These are phyloP conservation scores for Stylosanthes scabra DNA, from an alignment of 331 rosid genomes.

Conservation along the genomic window DNA sequence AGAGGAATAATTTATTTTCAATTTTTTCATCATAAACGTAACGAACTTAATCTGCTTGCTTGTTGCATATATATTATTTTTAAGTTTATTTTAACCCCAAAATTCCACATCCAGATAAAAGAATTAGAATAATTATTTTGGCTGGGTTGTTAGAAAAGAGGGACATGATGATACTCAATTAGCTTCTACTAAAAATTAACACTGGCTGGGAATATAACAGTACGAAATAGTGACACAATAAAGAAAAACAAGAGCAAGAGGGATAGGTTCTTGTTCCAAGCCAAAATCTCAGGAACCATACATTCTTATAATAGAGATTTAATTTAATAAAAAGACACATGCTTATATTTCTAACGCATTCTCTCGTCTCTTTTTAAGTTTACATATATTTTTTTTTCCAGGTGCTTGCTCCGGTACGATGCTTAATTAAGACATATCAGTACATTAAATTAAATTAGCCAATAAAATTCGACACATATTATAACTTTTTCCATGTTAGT, in stretches of 20 bases:
- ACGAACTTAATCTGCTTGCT: too few species aligned
- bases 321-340: too few species aligned
- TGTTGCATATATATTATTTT: too few species aligned
- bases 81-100: background rate
- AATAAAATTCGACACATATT: too few species aligned
- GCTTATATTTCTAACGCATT: too few species aligned
- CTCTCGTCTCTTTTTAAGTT: too few species aligned
- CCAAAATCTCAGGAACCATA: background rate
- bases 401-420: too few species aligned
- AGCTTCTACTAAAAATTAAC: background rate
- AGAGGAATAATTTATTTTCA: background rate
- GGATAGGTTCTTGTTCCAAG: background rate
- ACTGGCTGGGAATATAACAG: conserved; percentile 18
- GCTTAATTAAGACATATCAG: too few species aligned
- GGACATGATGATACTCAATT: background rate
- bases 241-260: conserved; percentile 6
- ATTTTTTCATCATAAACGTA: background rate
- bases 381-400: too few species aligned
- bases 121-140: background rate
- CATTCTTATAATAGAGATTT: background rate
- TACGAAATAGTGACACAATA: conserved; percentile 29
- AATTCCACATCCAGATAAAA: conserved; percentile 27
- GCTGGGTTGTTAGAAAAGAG: conserved; percentile 10
- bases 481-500: too few species aligned
- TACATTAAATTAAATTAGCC: too few species aligned